phyloP scores from a whole-genome alignment of 441 rosid genomes.

The Monsonia emarginata region DNA sequence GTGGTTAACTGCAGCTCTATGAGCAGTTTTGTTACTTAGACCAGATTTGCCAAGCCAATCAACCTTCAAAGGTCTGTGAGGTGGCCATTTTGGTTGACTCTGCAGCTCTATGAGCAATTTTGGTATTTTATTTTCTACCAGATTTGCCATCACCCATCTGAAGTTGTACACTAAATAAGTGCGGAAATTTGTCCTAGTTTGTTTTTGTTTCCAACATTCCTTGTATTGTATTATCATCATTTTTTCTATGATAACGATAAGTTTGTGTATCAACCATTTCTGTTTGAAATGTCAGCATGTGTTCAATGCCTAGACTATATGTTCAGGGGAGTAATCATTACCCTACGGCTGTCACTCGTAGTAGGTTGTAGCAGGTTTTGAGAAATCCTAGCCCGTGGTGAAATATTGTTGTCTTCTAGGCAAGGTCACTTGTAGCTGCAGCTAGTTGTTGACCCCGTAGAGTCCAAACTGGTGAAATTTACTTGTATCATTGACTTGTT shows the following conservation, averaged over 20 bases:
- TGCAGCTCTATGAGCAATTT: constrained; percentile 6
- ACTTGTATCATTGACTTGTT: neutral
- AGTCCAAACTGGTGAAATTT: neutral
- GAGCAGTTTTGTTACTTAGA: constrained; percentile 4
- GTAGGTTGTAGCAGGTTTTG: neutral
- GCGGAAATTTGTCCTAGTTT: neutral
- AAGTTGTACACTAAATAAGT: constrained; percentile 10
- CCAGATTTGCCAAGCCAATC: neutral
- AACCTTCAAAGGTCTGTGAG: neutral
- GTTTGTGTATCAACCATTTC: neutral
- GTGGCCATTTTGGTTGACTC: neutral
- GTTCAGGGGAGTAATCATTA: neutral
- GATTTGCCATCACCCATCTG: neutral
- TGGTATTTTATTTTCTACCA: neutral
- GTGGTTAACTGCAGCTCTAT: neutral
- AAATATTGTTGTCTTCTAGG: no score
- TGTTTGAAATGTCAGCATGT: neutral
- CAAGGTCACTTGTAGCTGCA: neutral
- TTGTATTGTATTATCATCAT: neutral
- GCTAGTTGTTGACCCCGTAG: no score
- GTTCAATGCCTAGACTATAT: neutral
- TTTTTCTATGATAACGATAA: neutral
- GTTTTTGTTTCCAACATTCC: neutral
- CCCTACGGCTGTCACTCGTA: neutral
- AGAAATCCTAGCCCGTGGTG: no score